Evolutionary conservation across 1,139 yeast genomes (phyloP).

Genomic region (Lodderomyces orthopsilosis): DNA sequence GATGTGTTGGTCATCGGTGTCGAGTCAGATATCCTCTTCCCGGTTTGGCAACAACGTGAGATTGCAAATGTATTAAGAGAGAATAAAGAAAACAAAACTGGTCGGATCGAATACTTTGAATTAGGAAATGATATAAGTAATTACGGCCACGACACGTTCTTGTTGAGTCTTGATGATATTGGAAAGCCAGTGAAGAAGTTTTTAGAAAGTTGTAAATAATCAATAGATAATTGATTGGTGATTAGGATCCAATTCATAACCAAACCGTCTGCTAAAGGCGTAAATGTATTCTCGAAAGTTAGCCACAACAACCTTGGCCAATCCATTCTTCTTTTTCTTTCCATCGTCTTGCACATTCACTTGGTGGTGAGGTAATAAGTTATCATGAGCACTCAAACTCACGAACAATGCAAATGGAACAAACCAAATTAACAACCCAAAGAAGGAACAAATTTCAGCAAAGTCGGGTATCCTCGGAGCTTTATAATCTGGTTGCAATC

Average conservation of each 20-base stretch:
- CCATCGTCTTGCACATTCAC: conserved; percentile 27
- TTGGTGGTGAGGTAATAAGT: conserved; percentile 65
- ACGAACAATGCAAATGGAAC: conserved; percentile 92
- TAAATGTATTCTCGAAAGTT: conserved; percentile 50
- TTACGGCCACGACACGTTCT: conserved; percentile 89
- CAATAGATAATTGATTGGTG: conserved; percentile 47
- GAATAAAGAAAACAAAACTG: conserved; percentile 19
- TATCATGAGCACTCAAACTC: conserved; percentile 89
- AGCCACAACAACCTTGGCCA: conserved; percentile 62
- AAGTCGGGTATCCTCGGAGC: conserved; percentile 79
- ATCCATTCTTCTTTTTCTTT: conserved; percentile 34
- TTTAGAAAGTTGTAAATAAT: conserved; percentile 22
- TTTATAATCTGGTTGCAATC: conserved; percentile 54
- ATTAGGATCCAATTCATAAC: conserved; percentile 62
- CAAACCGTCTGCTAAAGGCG: conserved; percentile 49
- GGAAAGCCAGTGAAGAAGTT: conserved; percentile 74
- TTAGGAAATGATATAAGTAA: conserved; percentile 71
- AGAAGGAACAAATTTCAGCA: conserved; percentile 87
- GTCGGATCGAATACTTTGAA: conserved; percentile 60
- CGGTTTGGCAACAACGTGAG: conserved; percentile 92
- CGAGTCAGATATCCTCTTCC: conserved; percentile 86
- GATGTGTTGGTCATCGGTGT: conserved; percentile 83
- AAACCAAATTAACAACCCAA: conserved; percentile 92
- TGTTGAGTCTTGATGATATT: conserved; percentile 72
- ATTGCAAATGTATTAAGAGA: conserved; percentile 59